Base-by-base conservation (phyloP, 2,329 filamentous ascomycete species). In the Penicillium glabrum region DNA sequence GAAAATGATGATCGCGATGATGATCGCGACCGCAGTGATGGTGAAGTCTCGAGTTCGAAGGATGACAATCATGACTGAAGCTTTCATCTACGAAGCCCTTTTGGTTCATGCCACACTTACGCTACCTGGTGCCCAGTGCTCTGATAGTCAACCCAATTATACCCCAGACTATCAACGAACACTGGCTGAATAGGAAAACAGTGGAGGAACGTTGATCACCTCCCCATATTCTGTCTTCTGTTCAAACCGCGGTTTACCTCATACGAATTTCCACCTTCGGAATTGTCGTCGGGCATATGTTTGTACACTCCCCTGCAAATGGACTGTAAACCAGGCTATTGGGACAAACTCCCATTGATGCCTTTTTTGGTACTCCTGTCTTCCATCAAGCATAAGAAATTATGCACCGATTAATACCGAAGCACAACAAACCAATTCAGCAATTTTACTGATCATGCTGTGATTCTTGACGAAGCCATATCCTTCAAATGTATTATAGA, bases 31-130 rank as follows among this genome's bases (percentile, higher is more conserved):
- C 59, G 50, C 23, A 68, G 69, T 45, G 67, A 67, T 27, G 50
- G 59, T n/a, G 63, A 54, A 27, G 65, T 65, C 35, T 51, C 64
- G 8, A 41, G 31, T 1, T 51, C 24, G 24, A 53, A 58, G 33
- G 56, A 57, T 24, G 64, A 60, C 2, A 64, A 58, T 13, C 67
- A 69, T 39, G 70, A 72, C 57, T 73, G 70, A 73, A 49, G 10
- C 24, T 14, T 33, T 31, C 14, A 6, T 46, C 43, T 26, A 9
- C 14, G 23, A 46, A 46, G 16, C 45, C 45, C n/a, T 41, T 23
- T 8, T n/a, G 35, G n/a, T 41, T 41, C 39, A 23, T 39, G 16
- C 19, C 19, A 23, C 19, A 19, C 19, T 41, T 13, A 46, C 10
- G 26, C 24, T 46, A 10, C 26, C 19, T 19, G 23, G 23, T 46